Conservation (phyloP, 805 yeast species). For the Candida railenensis region DNA sequence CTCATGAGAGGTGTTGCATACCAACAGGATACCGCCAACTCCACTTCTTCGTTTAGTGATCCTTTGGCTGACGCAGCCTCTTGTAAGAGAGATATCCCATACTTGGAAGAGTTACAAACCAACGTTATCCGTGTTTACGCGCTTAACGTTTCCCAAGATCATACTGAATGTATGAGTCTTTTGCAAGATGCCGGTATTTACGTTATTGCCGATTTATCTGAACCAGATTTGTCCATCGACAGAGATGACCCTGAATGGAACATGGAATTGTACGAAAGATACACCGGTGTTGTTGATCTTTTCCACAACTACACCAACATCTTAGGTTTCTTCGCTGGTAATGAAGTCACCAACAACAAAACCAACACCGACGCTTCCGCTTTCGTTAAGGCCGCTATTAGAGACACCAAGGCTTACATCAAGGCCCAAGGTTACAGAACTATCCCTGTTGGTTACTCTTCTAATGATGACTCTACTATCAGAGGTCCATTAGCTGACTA, state of each 20-base stretch:
- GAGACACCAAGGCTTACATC: constrained; percentile 75
- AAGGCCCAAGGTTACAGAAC: constrained; percentile 55
- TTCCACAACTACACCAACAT: constrained; percentile 70
- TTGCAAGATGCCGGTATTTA: constrained; percentile 85
- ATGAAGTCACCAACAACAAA: constrained; percentile 71
- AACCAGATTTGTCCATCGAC: constrained; percentile 62
- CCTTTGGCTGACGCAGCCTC: constrained; percentile 63
- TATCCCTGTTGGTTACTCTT: constrained; percentile 81
- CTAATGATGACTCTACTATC: constrained; percentile 70
- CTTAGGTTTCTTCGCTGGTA: constrained; percentile 84
- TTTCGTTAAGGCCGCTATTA: constrained; percentile 77
- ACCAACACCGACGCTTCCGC: constrained; percentile 75
- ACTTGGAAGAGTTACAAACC: constrained; percentile 58
- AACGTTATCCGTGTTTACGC: constrained; percentile 79
- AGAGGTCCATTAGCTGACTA: constrained; percentile 71
- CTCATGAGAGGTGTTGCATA: constrained; percentile 78
- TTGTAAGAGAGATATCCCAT: constrained; percentile 75
- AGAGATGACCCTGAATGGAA: constrained; percentile 66
- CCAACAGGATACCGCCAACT: constrained; percentile 63
- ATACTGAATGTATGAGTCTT: constrained; percentile 64
- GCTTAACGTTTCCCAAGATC: constrained; percentile 61
- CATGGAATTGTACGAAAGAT: constrained; percentile 60
- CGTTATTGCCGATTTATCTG: constrained; percentile 83
- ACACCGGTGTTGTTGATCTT: constrained; percentile 65
- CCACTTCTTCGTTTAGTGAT: constrained; percentile 55